A percentile compares a stretch with the other conserved stretches of the same genome.
Evolutionary conservation across 208 protist genomes (phyloP).

Genomic region (Acanthamoeba quina): DNA sequence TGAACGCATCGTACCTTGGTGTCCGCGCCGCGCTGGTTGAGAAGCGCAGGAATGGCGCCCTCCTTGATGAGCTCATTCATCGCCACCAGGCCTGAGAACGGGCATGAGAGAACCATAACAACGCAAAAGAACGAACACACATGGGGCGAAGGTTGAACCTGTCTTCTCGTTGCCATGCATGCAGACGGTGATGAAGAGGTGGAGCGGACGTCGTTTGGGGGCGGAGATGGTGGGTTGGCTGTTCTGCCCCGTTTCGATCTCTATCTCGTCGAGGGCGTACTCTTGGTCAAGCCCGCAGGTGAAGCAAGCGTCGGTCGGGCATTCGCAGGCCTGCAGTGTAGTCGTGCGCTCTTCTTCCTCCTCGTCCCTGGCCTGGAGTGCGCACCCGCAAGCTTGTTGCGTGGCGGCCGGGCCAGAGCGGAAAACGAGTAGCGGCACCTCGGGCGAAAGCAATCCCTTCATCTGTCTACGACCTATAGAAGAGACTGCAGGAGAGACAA

Average conservation of each 20-base stretch:
- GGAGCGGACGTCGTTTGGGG: not conserved
- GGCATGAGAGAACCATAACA: not conserved
- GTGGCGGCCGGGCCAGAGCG: not conserved
- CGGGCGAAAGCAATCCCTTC: slow-evolving; percentile 32
- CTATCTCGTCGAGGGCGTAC: not conserved
- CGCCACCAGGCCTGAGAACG: not conserved
- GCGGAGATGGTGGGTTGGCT: not conserved
- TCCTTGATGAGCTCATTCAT: slow-evolving; percentile 29
- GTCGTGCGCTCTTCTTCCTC: not conserved
- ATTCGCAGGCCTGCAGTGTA: not conserved
- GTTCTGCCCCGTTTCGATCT: not conserved
- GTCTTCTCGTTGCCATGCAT: slow-evolving; percentile 46
- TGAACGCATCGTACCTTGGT: not conserved
- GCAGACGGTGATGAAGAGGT: slow-evolving; percentile 36
- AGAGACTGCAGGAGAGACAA: not conserved
- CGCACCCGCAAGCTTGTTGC: not conserved
- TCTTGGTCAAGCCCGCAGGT: not conserved
- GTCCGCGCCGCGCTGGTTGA: not conserved
- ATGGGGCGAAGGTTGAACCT: not conserved
- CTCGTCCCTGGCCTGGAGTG: not conserved
- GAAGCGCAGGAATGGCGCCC: not conserved
- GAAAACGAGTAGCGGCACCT: slow-evolving; percentile 23
- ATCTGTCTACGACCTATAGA: not conserved
- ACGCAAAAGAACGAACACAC: not conserved
- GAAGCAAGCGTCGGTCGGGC: not conserved